A percentile compares a stretch with the other conserved stretches of the same genome.
These are phyloP conservation scores for Dentipellis sp. DNA, from an alignment of 768 basidiomycete genomes.

Conservation along the genomic window DNA sequence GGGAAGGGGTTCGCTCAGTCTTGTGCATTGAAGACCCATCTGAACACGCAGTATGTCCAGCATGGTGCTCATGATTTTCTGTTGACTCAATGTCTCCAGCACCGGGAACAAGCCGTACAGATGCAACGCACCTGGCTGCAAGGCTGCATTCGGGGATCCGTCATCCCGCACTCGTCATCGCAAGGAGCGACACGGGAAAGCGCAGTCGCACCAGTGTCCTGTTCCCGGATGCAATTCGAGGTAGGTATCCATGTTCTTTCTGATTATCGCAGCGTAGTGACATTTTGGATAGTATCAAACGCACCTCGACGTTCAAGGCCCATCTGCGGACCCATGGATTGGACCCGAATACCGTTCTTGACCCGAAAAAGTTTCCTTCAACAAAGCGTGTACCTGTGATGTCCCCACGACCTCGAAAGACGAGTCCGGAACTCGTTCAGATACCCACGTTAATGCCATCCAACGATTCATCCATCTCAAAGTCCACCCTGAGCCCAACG, in stretches of 20 bases:
- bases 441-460: background rate
- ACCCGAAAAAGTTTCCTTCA: slow-evolving; percentile 3
- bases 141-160: slow-evolving; percentile 52
- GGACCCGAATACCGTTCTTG: slow-evolving; percentile 16
- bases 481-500: background rate
- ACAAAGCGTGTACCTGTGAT: background rate
- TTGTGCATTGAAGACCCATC: slow-evolving; percentile 53
- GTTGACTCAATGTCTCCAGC: slow-evolving; percentile 9
- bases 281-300: slow-evolving; percentile 46
- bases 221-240: slow-evolving; percentile 7
- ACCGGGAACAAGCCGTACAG: slow-evolving; percentile 20
- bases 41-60: slow-evolving; percentile 52
- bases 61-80: background rate
- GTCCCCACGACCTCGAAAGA: background rate
- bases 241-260: slow-evolving; percentile 24
- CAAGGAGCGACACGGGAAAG: slow-evolving; percentile 43
- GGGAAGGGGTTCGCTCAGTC: slow-evolving; percentile 47
- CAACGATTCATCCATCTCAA: background rate
- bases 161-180: slow-evolving; percentile 61
- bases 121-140: slow-evolving; percentile 41
- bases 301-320: slow-evolving; percentile 43
- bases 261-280: background rate
- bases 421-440: background rate
- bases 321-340: slow-evolving; percentile 46
- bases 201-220: slow-evolving; percentile 9